These are phyloP conservation scores for Pilasporangium apinafurcum DNA, from an alignment of 352 stramenopile genomes.

Conservation along the genomic window DNA sequence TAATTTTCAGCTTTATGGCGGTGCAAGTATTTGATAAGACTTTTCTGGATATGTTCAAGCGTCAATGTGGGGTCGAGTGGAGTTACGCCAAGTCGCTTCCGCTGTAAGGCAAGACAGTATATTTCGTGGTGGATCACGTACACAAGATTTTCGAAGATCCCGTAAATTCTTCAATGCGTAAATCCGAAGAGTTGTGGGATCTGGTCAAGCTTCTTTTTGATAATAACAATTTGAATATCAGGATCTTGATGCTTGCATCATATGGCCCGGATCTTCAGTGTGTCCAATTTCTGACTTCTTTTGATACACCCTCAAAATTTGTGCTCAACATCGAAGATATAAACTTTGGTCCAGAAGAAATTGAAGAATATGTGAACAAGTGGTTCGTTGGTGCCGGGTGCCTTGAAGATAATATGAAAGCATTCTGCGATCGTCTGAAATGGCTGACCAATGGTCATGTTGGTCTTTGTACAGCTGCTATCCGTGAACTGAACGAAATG, in stretches of 20 bases:
- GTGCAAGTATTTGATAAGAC: too few relatives aligned
- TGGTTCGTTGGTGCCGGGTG: slow-evolving; percentile 5
- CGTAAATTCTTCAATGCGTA: not conserved
- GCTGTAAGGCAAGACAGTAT: slow-evolving; percentile 1
- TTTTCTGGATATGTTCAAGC: too few relatives aligned
- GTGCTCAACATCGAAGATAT: slow-evolving; percentile 6
- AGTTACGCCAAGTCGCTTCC: not conserved
- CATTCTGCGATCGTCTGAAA: slow-evolving; percentile 3
- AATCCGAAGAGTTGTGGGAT: slow-evolving; percentile 2
- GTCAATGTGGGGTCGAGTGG: slow-evolving; percentile 38
- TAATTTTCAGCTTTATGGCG: too few relatives aligned
- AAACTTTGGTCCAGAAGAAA: slow-evolving; percentile 2
- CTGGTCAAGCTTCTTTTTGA: slow-evolving; percentile 3
- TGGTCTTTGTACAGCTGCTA: slow-evolving; percentile 4
- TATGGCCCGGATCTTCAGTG: slow-evolving; percentile 7
- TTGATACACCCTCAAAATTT: not conserved
- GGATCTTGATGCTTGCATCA: slow-evolving; percentile 13
- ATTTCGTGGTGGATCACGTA: slow-evolving; percentile 2
- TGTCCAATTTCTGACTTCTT: not conserved
- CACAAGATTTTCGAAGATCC: slow-evolving; percentile 2
- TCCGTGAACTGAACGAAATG: slow-evolving; percentile 3
- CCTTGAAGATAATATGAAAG: slow-evolving; percentile 1
- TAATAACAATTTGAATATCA: too few relatives aligned
- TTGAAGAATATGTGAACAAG: slow-evolving; percentile 7
- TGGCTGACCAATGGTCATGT: slow-evolving; percentile 6